Conservation (phyloP, 805 yeast species). For the Candida khao-thaluensis region DNA sequence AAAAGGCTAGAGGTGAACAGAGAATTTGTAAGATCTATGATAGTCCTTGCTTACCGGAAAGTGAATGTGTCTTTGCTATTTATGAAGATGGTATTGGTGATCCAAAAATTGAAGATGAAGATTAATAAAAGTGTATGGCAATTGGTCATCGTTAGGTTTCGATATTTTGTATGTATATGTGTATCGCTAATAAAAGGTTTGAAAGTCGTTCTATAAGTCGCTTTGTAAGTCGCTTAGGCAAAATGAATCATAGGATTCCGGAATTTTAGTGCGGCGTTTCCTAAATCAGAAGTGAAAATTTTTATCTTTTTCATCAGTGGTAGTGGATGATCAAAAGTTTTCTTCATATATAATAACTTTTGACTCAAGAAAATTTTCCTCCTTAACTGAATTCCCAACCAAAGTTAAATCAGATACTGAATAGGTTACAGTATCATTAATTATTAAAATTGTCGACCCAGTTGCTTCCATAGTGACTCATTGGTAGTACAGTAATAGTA, state of each 20-base stretch:
- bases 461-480: slow-evolving; percentile 1
- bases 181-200: too few species aligned
- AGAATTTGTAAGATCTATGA: slow-evolving; percentile 94
- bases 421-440: neutral
- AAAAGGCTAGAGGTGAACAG: slow-evolving; percentile 88
- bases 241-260: too few species aligned
- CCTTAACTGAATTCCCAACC: slow-evolving; percentile 1
- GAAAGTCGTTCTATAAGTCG: too few species aligned
- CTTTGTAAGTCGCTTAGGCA: too few species aligned
- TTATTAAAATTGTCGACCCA: neutral
- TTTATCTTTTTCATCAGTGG: slow-evolving; percentile 30
- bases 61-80: slow-evolving; percentile 92
- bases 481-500: too few species aligned
- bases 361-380: slow-evolving; percentile 4
- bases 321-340: slow-evolving; percentile 6
- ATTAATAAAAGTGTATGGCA: too few species aligned
- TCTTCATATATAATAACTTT: neutral
- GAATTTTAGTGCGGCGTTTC: slow-evolving; percentile 9
- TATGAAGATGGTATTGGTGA: slow-evolving; percentile 97
- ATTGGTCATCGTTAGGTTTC: too few species aligned
- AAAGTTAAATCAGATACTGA: neutral
- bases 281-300: slow-evolving; percentile 15
- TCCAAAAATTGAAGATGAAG: slow-evolving; percentile 76
- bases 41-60: slow-evolving; percentile 94
- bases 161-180: too few species aligned